Conservation (phyloP, 2,329 filamentous ascomycete species). For the Chaetomium globosum region DNA sequence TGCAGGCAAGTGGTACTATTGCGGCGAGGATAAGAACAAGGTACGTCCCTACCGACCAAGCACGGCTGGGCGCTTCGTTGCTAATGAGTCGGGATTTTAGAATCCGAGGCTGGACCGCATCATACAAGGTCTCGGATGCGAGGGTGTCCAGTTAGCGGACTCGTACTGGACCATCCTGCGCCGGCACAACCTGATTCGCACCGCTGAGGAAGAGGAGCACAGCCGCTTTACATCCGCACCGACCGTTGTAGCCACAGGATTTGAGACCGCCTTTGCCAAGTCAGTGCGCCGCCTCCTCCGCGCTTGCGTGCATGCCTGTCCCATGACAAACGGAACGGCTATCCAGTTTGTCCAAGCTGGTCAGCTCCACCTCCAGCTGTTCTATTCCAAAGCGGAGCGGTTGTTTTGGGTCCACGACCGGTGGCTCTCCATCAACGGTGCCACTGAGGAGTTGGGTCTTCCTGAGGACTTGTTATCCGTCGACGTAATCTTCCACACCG, state of each 20-base stretch:
- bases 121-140: conserved; percentile 31
- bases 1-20: conserved; percentile 34
- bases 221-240: conserved; percentile 15
- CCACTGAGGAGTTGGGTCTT: conserved; percentile 23
- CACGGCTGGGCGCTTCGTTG: background rate
- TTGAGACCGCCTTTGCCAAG: conserved; percentile 7
- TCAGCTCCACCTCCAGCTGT: conserved; percentile 25
- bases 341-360: conserved; percentile 30
- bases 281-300: conserved; percentile 23
- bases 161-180: conserved; percentile 35
- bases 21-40: conserved; percentile 27
- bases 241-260: background rate
- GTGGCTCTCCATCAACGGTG: conserved; percentile 22
- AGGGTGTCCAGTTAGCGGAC: conserved; percentile 29
- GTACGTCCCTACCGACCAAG: conserved; percentile 23
- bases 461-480: conserved; percentile 11
- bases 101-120: conserved; percentile 19
- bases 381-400: conserved; percentile 12
- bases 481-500: conserved; percentile 23
- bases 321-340: conserved; percentile 16
- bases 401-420: conserved; percentile 25
- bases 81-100: conserved; percentile 24
- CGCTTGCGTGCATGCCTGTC: conserved; percentile 27
- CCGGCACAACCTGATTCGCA: conserved; percentile 27
- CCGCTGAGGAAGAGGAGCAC: conserved; percentile 31